These are phyloP conservation scores for button mushroom (Agaricus bisporus) DNA, from an alignment of 768 basidiomycete genomes.

Conservation along the genomic window DNA sequence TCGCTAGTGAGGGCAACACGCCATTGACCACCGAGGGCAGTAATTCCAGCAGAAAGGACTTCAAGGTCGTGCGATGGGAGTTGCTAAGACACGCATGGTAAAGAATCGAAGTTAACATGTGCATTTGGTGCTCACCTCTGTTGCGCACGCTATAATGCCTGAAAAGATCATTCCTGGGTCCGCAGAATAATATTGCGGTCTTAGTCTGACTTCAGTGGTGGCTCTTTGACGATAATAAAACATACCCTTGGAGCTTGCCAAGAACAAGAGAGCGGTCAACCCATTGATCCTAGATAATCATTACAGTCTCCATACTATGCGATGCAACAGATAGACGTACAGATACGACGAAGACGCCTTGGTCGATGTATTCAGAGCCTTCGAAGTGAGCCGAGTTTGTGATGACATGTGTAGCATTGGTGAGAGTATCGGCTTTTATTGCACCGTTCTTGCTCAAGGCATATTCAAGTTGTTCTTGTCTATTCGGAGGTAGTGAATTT, in stretches of 20 bases:
- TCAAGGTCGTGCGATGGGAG: constrained; percentile 63
- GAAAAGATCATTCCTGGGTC: constrained; percentile 80
- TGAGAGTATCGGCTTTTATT: constrained; percentile 20
- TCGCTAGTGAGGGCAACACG: constrained; percentile 71
- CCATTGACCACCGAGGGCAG: constrained; percentile 79
- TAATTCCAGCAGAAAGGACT: constrained; percentile 66
- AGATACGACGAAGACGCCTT: constrained; percentile 30
- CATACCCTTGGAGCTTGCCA: constrained; percentile 52
- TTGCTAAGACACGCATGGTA: constrained; percentile 22
- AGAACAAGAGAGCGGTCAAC: constrained; percentile 60
- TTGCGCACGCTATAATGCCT: constrained; percentile 67
- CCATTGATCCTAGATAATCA: constrained; percentile 48
- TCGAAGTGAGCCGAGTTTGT: constrained; percentile 50
- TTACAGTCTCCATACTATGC: not conserved
- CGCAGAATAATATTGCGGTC: constrained; percentile 66
- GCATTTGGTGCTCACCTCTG: constrained; percentile 40
- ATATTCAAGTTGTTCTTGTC: constrained; percentile 36
- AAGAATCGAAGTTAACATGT: not conserved
- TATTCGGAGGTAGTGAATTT: constrained; percentile 35
- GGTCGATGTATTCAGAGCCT: constrained; percentile 41
- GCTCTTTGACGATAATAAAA: constrained; percentile 4
- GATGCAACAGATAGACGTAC: constrained; percentile 17
- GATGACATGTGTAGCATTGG: constrained; percentile 38
- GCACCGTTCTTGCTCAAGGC: constrained; percentile 52
- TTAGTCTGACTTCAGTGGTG: not conserved